Evolutionary conservation across 2,329 filamentous ascomycete species (phyloP).

Genomic region (Xylariaceae sp.): DNA sequence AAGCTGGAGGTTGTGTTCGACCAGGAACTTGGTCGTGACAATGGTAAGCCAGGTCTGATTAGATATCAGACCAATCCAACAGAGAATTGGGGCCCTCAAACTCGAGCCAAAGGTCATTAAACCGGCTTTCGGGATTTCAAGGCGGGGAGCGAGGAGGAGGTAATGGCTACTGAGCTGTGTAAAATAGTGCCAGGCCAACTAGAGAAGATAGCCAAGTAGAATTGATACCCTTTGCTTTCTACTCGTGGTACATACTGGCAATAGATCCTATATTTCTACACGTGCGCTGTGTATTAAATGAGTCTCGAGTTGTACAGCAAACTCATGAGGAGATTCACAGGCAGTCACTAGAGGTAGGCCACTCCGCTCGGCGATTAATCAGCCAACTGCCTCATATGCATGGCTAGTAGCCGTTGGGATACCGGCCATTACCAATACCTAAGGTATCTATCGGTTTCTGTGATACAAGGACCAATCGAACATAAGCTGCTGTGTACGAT

Average conservation of each 20-base stretch:
- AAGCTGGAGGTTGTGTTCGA: conserved; percentile 62
- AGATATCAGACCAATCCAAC: conserved; percentile 88
- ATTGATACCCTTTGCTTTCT: conserved; percentile 27
- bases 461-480: no score
- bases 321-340: no score
- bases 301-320: no score
- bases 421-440: no score
- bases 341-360: no score
- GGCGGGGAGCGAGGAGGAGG: conserved; percentile 4
- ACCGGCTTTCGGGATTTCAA: neutral
- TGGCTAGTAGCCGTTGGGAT: no score
- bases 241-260: neutral
- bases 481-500: no score
- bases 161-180: neutral
- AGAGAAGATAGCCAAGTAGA: conserved; percentile 14
- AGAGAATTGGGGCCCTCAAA: conserved; percentile 91
- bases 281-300: no score
- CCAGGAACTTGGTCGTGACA: conserved; percentile 70
- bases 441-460: no score
- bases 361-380: no score
- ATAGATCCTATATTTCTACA: neutral
- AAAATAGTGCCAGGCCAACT: neutral
- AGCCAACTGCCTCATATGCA: no score
- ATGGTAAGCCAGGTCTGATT: conserved; percentile 64
- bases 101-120: conserved; percentile 51